A percentile compares a stretch with the other conserved stretches of the same genome.
These are phyloP conservation scores for Agaricus subrufescens DNA, from an alignment of 768 basidiomycete genomes.

Conservation along the genomic window DNA sequence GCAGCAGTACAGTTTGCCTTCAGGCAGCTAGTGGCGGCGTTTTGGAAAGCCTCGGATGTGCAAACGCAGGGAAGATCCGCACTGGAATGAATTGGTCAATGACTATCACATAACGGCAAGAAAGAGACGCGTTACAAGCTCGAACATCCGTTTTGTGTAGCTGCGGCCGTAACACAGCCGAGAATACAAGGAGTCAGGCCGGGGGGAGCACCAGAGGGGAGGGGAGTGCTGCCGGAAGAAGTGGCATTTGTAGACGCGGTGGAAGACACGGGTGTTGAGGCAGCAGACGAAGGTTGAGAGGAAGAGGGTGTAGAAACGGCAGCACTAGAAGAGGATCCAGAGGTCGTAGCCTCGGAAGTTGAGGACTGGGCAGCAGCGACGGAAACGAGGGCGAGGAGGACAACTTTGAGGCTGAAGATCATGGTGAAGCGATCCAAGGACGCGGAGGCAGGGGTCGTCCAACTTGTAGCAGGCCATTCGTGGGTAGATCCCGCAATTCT, in stretches of 20 bases:
- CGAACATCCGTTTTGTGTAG: conserved; percentile 10
- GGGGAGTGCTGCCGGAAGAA: neutral
- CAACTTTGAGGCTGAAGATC: conserved; percentile 1
- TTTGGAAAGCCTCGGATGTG: conserved; percentile 18
- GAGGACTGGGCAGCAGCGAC: conserved; percentile 3
- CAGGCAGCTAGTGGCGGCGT: conserved; percentile 17
- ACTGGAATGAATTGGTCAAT: conserved; percentile 6
- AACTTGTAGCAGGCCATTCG: neutral
- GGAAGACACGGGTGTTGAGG: neutral
- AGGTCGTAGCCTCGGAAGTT: neutral
- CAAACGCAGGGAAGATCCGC: conserved; percentile 18
- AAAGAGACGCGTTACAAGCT: conserved; percentile 13
- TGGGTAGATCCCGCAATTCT: neutral
- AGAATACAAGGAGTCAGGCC: conserved; percentile 18
- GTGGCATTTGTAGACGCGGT: neutral
- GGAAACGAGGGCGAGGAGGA: neutral
- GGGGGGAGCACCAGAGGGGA: conserved; percentile 1
- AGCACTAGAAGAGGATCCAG: neutral
- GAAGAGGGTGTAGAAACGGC: neutral
- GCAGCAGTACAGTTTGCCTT: conserved; percentile 12
- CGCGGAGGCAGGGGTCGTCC: neutral
- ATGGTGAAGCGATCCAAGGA: neutral
- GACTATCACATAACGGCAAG: neutral
- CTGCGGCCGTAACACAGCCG: conserved; percentile 16
- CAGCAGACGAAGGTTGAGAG: neutral